A percentile compares a stretch with the other conserved stretches of the same genome.
These are phyloP conservation scores for Forsythia suspensa DNA, from an alignment of 257 asterid genomes.

Conservation along the genomic window DNA sequence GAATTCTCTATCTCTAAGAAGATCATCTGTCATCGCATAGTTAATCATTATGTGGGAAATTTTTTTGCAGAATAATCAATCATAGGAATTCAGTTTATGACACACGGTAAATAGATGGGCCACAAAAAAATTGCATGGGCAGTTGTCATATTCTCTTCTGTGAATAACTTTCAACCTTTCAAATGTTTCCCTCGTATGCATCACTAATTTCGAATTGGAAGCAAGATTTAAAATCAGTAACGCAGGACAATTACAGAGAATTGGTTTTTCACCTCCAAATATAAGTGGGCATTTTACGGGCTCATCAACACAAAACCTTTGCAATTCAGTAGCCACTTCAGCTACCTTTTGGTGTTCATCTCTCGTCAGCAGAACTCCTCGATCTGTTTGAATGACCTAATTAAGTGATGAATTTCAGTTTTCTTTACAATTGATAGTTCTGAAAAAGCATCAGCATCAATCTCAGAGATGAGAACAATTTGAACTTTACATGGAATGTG, in stretches of 20 bases:
- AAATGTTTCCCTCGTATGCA: background rate
- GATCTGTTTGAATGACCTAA: slow-evolving; percentile 67
- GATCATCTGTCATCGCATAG: background rate
- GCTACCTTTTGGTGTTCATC: slow-evolving; percentile 75
- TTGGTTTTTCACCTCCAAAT: slow-evolving; percentile 65
- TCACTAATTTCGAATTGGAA: background rate
- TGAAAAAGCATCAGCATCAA: background rate
- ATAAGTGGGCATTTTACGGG: slow-evolving; percentile 91
- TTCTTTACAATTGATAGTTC: background rate
- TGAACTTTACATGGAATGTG: background rate
- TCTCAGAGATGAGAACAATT: background rate
- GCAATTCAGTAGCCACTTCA: slow-evolving; percentile 60
- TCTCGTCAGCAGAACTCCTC: slow-evolving; percentile 61
- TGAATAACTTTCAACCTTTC: background rate
- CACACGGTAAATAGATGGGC: background rate
- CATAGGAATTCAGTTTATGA: background rate
- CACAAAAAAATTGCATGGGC: background rate
- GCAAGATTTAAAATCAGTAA: background rate
- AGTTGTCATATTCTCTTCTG: background rate
- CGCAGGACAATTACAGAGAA: background rate
- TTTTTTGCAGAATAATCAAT: background rate
- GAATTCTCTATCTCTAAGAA: background rate
- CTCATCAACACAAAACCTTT: slow-evolving; percentile 59
- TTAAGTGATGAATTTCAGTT: slow-evolving; percentile 20
- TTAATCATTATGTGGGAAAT: background rate